Evolutionary conservation across 192 early-diverging fungal species (phyloP).

Genomic region (Coemansia sp.): DNA sequence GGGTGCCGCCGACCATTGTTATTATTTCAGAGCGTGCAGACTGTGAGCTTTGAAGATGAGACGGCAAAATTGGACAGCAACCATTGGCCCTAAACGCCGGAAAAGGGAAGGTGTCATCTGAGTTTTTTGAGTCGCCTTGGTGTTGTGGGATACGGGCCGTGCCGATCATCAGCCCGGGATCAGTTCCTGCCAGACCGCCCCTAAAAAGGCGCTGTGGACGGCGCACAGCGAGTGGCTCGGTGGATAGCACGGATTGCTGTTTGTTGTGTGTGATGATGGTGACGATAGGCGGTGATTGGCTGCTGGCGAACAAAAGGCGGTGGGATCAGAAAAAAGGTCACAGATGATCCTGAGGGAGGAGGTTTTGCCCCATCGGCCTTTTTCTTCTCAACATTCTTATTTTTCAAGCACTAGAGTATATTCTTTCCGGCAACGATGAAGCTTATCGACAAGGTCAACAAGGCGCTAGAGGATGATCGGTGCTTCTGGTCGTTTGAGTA

Average conservation of each 20-base stretch:
- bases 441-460: constrained; percentile 72
- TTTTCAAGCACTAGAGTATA: not conserved
- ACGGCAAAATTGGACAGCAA: not conserved
- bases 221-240: not conserved
- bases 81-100: not conserved
- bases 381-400: constrained; percentile 2
- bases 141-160: constrained; percentile 3
- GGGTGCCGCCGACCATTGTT: not conserved
- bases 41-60: not conserved
- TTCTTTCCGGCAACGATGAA: constrained; percentile 56
- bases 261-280: constrained; percentile 1
- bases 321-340: not conserved
- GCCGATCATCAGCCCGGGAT: not conserved
- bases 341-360: not conserved
- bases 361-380: not conserved
- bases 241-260: not conserved
- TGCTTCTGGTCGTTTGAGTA: constrained; percentile 93
- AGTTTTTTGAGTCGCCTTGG: not conserved
- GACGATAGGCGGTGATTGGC: constrained; percentile 14
- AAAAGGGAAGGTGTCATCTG: not conserved
- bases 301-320: not conserved
- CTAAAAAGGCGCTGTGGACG: not conserved
- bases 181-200: not conserved
- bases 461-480: constrained; percentile 67
- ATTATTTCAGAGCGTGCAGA: not conserved